Base-by-base conservation (phyloP, 202 grass and related monocot genomes). In the Carex arenaria region DNA sequence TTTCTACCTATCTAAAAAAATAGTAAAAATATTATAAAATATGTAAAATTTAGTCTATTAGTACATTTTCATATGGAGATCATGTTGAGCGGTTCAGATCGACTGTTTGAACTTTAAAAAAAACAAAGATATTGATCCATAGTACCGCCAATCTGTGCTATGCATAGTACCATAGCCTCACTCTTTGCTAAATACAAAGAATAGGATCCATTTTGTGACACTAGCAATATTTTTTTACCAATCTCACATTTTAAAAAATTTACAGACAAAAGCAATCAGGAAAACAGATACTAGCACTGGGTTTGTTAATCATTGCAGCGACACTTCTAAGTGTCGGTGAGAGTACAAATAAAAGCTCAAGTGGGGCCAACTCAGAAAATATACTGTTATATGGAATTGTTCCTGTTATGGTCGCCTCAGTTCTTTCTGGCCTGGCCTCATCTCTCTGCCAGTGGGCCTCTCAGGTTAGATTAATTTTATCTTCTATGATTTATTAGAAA, bases 361-460 rank as follows among this genome's bases (percentile, higher is more conserved):
- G 61, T 84, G 77, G 77, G 67, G 84, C 81, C 19, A 19, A 62
- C 2, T 83, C 89, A 61, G 89, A 95, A 72, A 85, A 89, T 66
- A 80, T 98, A 76, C 84, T 95, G 64, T 67, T 98, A 38, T 92
- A 95, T 82, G 96, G 96, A 80, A 95, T 98, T 61, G 61, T 93
- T 93, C 96, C 96, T 80, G 93, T 98, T 83, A 92, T 88, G 66
- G 73, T 93, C n/a, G 96, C 91, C 81, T 98, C 96, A 57, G 79
- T 95, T 53, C 85, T 98, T 52, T 98, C 96, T 51, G 93, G 93
- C 45, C 90, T 95, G 67, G 93, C 96, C 67, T 98, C 96, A 84
- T 92, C 91, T 68, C 86, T 98, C 83, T 95, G 96, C 81, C 93
- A 98, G 67, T 92, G 96, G 96, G 89, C 96, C 82, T 98, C 93